Conservation (phyloP, 2,329 filamentous ascomycete species). For the Penicillium sp. region DNA sequence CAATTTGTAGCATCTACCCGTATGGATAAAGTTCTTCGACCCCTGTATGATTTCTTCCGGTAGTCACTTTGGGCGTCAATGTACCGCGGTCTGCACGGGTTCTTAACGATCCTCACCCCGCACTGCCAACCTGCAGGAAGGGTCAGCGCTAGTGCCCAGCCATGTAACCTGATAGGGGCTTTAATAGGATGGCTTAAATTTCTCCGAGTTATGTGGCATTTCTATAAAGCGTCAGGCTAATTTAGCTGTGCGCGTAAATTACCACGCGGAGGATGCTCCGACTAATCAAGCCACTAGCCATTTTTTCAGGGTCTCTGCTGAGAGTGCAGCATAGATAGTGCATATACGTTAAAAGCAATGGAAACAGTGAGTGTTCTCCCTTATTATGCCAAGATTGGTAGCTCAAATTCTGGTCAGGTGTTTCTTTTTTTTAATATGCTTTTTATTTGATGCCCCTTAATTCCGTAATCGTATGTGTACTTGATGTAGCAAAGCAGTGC, state of each 20-base stretch:
- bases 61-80: background rate
- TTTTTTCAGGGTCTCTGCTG: background rate
- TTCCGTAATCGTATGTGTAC: background rate
- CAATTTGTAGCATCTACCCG: background rate
- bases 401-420: no score
- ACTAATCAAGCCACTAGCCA: constrained; percentile 7
- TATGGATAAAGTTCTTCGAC: no score
- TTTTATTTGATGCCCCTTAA: no score
- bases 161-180: background rate
- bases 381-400: no score
- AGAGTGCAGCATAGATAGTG: no score
- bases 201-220: background rate
- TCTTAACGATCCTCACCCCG: background rate
- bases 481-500: background rate
- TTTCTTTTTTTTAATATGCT: no score
- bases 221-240: background rate
- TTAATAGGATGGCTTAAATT: background rate
- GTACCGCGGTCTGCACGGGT: background rate
- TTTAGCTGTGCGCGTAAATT: background rate
- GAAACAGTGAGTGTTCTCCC: no score
- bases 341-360: no score
- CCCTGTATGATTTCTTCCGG: background rate
- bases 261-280: constrained; percentile 15
- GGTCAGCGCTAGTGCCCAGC: background rate
- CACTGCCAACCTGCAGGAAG: background rate